Evolutionary conservation across 768 basidiomycete species (phyloP).

Genomic region (Roridomyces roridus): DNA sequence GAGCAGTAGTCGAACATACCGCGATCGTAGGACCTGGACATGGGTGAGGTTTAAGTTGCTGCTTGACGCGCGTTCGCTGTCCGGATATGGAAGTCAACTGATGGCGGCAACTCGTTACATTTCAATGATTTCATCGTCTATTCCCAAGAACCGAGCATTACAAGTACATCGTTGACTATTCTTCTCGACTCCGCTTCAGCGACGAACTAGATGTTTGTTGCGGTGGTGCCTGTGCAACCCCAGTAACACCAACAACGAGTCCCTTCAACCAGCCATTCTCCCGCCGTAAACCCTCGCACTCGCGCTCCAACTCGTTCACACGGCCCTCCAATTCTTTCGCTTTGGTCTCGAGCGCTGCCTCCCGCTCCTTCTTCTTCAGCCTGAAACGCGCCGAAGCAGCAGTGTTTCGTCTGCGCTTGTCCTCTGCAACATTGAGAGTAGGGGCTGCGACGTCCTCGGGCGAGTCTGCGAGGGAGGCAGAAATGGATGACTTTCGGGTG

Average conservation of each 20-base stretch:
- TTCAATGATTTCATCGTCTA: too few species aligned
- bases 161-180: slow-evolving; percentile 17
- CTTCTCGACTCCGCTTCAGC: slow-evolving; percentile 41
- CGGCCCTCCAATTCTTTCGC: slow-evolving; percentile 85
- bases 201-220: slow-evolving; percentile 29
- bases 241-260: slow-evolving; percentile 86
- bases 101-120: too few species aligned
- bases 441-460: slow-evolving; percentile 34
- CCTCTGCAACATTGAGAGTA: slow-evolving; percentile 67
- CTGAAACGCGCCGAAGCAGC: slow-evolving; percentile 93
- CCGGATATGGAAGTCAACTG: too few species aligned
- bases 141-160: neutral
- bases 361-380: slow-evolving; percentile 95
- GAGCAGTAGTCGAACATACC: slow-evolving; percentile 51
- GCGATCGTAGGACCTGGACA: slow-evolving; percentile 98
- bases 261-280: slow-evolving; percentile 96
- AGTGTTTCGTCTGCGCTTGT: slow-evolving; percentile 93
- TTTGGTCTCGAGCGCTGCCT: slow-evolving; percentile 84
- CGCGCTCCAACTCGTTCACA: slow-evolving; percentile 84
- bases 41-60: slow-evolving; percentile 37
- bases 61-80: too few species aligned
- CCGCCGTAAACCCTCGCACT: slow-evolving; percentile 85
- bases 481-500: slow-evolving; percentile 55
- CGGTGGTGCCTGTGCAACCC: slow-evolving; percentile 58
- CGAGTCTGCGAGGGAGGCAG: slow-evolving; percentile 39